Conservation (phyloP, 2,329 filamentous ascomycete genomes). For the Lasiodiplodia hormozganensis region DNA sequence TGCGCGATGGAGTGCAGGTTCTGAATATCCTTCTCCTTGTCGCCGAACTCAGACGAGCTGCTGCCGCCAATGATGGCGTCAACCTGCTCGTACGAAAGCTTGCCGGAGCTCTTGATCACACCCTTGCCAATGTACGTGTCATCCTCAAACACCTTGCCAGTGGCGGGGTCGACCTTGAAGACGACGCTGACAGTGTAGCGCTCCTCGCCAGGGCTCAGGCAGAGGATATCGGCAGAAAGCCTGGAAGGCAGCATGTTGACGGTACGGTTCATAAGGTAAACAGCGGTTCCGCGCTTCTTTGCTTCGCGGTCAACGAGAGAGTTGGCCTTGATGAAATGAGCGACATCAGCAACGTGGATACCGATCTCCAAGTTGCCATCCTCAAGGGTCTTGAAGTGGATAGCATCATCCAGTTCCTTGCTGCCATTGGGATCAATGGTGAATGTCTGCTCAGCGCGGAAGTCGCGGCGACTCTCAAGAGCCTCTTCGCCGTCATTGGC, state of each 20-base stretch:
- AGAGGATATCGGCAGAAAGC: slow-evolving; percentile 86
- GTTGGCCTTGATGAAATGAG: slow-evolving; percentile 96
- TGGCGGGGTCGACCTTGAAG: slow-evolving; percentile 85
- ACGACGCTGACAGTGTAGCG: slow-evolving; percentile 91
- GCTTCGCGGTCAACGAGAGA: slow-evolving; percentile 96
- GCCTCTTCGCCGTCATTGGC: slow-evolving; percentile 80
- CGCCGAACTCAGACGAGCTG: slow-evolving; percentile 66
- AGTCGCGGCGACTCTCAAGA: slow-evolving; percentile 81
- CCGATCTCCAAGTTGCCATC: slow-evolving; percentile 93
- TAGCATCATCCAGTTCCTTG: slow-evolving; percentile 87
- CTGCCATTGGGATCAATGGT: slow-evolving; percentile 91
- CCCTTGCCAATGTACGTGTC: slow-evolving; percentile 94
- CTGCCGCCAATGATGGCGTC: slow-evolving; percentile 77
- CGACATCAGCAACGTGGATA: slow-evolving; percentile 92
- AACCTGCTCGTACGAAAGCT: slow-evolving; percentile 83
- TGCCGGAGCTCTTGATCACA: slow-evolving; percentile 90
- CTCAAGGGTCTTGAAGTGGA: slow-evolving; percentile 84
- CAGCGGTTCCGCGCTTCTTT: slow-evolving; percentile 95
- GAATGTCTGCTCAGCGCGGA: slow-evolving; percentile 86
- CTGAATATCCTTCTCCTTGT: slow-evolving; percentile 77
- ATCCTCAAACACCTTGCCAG: slow-evolving; percentile 78
- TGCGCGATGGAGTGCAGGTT: slow-evolving; percentile 81
- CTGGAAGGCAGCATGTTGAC: slow-evolving; percentile 87
- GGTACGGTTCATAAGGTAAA: slow-evolving; percentile 90
- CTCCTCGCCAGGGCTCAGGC: slow-evolving; percentile 84